phyloP scores from a whole-genome alignment of 345 rosid species.

The Bretschneidera sinensis region DNA sequence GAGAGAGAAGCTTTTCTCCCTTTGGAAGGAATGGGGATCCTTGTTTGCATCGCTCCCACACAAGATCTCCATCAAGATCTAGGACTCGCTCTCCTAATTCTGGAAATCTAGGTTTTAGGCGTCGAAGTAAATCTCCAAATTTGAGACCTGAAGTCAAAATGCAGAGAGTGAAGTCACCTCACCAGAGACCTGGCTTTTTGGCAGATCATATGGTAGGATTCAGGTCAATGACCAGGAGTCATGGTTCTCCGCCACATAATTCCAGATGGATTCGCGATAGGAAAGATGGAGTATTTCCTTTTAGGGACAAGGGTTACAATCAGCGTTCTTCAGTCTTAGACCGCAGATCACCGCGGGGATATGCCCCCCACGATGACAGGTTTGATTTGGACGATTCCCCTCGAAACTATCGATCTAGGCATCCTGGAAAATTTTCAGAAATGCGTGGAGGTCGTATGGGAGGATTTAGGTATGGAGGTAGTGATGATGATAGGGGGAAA shows the following conservation, averaged over 20 bases:
- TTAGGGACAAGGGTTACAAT: constrained; percentile 10
- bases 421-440: constrained; percentile 3
- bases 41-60: not conserved
- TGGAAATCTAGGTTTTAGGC: too few relatives aligned
- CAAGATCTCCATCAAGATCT: too few relatives aligned
- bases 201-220: constrained; percentile 3
- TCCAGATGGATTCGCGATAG: constrained; percentile 12
- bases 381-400: constrained; percentile 4
- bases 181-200: constrained; percentile 10
- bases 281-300: constrained; percentile 6
- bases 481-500: constrained; percentile 12
- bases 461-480: constrained; percentile 7
- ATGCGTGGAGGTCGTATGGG: constrained; percentile 4
- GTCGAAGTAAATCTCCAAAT: constrained; percentile 12
- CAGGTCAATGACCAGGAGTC: constrained; percentile 5
- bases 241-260: constrained; percentile 19
- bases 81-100: too few relatives aligned
- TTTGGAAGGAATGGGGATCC: constrained; percentile 12
- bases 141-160: constrained; percentile 12
- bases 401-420: constrained; percentile 5
- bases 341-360: constrained; percentile 3
- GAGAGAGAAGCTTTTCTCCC: constrained; percentile 19
- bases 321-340: constrained; percentile 8
- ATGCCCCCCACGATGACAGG: constrained; percentile 4
- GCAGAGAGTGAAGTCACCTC: constrained; percentile 6